phyloP scores from a whole-genome alignment of 768 basidiomycete genomes.

The Pluteus cervinus region DNA sequence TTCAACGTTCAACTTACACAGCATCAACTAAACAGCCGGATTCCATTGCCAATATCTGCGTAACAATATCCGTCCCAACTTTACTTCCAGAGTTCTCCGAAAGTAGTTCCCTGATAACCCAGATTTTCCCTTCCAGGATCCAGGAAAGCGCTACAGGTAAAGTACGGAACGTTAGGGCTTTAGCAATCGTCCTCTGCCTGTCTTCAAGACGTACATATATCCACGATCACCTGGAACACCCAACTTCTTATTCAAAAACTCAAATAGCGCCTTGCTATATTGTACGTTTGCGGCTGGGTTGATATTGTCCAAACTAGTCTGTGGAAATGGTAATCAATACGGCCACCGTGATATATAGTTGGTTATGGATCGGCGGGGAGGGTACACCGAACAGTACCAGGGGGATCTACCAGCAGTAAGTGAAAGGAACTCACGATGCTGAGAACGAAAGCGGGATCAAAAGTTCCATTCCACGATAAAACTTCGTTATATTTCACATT shows the following conservation, averaged over 20 bases:
- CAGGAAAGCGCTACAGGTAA: conserved; percentile 37
- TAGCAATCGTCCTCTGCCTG: background rate
- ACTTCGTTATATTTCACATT: conserved; percentile 52
- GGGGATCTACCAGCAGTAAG: background rate
- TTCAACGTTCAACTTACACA: too few relatives aligned
- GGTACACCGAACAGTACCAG: too few relatives aligned
- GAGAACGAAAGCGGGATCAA: conserved; percentile 62
- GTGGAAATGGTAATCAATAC: too few relatives aligned
- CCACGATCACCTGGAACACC: conserved; percentile 45
- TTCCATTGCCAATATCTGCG: too few relatives aligned
- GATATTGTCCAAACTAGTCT: conserved; percentile 57
- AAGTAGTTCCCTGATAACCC: too few relatives aligned
- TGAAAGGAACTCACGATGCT: conserved; percentile 38
- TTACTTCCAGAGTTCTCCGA: too few relatives aligned
- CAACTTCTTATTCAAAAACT: conserved; percentile 49
- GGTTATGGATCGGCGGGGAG: background rate
- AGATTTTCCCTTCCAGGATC: conserved; percentile 45
- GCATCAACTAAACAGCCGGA: too few relatives aligned
- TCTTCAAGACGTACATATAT: conserved; percentile 46
- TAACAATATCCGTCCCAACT: too few relatives aligned
- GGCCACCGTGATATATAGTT: too few relatives aligned
- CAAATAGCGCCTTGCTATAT: conserved; percentile 52
- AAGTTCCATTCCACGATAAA: conserved; percentile 54
- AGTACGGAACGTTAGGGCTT: conserved; percentile 13
- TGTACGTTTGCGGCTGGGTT: conserved; percentile 37